Percentiles rank a stretch among this genome's conserved stretches.
Evolutionary conservation across 768 basidiomycete species (phyloP).

Genomic region (Asterophora lycoperdoides): DNA sequence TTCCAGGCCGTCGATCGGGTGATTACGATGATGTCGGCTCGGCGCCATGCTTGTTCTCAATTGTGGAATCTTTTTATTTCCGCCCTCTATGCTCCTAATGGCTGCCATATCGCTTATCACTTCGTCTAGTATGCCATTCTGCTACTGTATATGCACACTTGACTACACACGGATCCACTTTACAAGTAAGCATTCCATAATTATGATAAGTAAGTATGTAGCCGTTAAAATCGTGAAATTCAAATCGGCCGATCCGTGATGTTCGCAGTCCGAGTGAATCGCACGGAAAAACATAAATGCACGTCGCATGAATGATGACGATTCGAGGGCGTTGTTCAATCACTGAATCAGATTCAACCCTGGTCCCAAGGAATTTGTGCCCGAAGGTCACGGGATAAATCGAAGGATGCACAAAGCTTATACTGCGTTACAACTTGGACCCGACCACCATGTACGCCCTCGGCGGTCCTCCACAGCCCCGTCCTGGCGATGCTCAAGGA

Average conservation of each 20-base stretch:
- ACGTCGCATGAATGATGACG: not conserved
- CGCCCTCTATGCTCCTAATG: constrained; percentile 6
- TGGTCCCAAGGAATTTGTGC: not conserved
- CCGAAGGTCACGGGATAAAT: not conserved
- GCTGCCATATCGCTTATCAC: not conserved
- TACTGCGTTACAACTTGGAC: not conserved
- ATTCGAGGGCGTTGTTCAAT: constrained; percentile 1
- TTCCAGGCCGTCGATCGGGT: too few species aligned
- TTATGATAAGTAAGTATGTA: too few species aligned
- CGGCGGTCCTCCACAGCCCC: constrained; percentile 8
- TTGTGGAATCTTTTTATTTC: too few species aligned
- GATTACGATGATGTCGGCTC: too few species aligned
- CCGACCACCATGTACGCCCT: not conserved
- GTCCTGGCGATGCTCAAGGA: constrained; percentile 7
- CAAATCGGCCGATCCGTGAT: not conserved
- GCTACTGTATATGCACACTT: not conserved
- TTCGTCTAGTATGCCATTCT: not conserved
- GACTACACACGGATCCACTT: too few species aligned
- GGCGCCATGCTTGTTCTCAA: too few species aligned
- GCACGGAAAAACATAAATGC: constrained; percentile 1
- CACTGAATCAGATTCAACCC: too few species aligned
- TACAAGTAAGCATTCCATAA: too few species aligned
- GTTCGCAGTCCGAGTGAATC: constrained; percentile 13
- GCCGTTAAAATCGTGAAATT: too few species aligned
- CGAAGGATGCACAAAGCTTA: not conserved